Evolutionary conservation across 306 rosid species (phyloP).

Genomic region (Argentina anserina): DNA sequence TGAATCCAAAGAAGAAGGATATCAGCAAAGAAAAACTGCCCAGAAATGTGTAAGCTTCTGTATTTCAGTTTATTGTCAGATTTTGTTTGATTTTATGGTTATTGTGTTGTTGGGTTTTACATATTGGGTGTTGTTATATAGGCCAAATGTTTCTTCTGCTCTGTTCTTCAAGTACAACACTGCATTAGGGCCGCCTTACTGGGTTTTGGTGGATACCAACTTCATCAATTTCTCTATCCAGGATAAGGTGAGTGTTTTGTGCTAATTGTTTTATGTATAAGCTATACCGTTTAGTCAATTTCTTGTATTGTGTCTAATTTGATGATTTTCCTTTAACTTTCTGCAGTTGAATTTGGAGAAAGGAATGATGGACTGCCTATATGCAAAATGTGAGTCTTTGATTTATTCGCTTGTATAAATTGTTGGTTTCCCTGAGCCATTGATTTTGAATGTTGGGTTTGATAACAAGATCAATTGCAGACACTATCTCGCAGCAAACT

Average conservation of each 20-base stretch:
- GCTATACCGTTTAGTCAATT: too few relatives aligned
- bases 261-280: background rate
- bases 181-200: conserved; percentile 86
- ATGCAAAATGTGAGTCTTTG: conserved; percentile 81
- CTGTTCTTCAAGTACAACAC: conserved; percentile 85
- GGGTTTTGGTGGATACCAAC: conserved; percentile 82
- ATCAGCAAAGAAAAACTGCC: conserved; percentile 58
- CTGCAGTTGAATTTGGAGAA: conserved; percentile 87
- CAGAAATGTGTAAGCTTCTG: conserved; percentile 63
- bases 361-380: conserved; percentile 93
- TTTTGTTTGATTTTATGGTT: background rate
- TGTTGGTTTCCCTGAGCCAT: too few relatives aligned
- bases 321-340: conserved; percentile 22
- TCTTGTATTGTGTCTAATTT: too few relatives aligned
- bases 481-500: too few relatives aligned
- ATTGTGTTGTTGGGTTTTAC: conserved; percentile 9
- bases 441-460: too few relatives aligned
- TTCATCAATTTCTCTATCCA: conserved; percentile 95
- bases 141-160: conserved; percentile 72
- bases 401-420: background rate
- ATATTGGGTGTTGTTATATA: conserved; percentile 10
- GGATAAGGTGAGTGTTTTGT: conserved; percentile 62
- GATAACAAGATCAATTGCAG: too few relatives aligned
- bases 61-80: background rate
- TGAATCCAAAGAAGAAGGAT: conserved; percentile 76